A percentile compares a stretch with the other conserved stretches of the same genome.
Conservation (phyloP, 1,284 basidiomycete species). For the Leccinum glutinopallens region DNA sequence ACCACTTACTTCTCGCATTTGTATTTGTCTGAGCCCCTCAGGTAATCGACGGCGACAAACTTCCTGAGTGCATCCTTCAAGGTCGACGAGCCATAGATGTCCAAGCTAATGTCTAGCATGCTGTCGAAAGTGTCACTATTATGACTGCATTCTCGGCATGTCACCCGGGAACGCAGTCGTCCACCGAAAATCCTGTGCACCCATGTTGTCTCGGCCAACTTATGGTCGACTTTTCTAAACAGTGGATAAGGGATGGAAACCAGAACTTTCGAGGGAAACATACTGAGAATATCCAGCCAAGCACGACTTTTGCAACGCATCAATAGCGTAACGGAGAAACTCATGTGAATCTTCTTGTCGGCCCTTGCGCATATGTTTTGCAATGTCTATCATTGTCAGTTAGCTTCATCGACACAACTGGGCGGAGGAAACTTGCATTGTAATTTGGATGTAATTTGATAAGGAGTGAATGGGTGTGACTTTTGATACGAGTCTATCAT, state of each 20-base stretch:
- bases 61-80: constrained; percentile 80
- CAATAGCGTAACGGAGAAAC: constrained; percentile 93
- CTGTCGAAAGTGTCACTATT: constrained; percentile 97
- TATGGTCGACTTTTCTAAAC: constrained; percentile 73
- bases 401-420: constrained; percentile 11
- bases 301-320: constrained; percentile 87
- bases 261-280: constrained; percentile 33
- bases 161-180: constrained; percentile 88
- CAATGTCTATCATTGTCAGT: constrained; percentile 65
- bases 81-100: constrained; percentile 68
- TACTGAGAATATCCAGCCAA: constrained; percentile 74
- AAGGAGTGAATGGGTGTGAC: constrained; percentile 58
- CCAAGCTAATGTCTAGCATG: constrained; percentile 91
- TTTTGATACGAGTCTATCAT: constrained; percentile 53
- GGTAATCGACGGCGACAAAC: constrained; percentile 81
- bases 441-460: constrained; percentile 63
- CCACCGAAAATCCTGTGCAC: constrained; percentile 96
- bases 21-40: constrained; percentile 95
- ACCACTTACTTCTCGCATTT: constrained; percentile 93
- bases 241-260: constrained; percentile 14
- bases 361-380: constrained; percentile 88
- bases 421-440: constrained; percentile 53
- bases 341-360: constrained; percentile 99
- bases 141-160: constrained; percentile 82
- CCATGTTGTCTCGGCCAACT: constrained; percentile 88